A percentile compares a stretch with the other conserved stretches of the same genome.
Evolutionary conservation across 805 yeast genomes (phyloP).

Genomic region (Sugiyamaella floridensis): DNA sequence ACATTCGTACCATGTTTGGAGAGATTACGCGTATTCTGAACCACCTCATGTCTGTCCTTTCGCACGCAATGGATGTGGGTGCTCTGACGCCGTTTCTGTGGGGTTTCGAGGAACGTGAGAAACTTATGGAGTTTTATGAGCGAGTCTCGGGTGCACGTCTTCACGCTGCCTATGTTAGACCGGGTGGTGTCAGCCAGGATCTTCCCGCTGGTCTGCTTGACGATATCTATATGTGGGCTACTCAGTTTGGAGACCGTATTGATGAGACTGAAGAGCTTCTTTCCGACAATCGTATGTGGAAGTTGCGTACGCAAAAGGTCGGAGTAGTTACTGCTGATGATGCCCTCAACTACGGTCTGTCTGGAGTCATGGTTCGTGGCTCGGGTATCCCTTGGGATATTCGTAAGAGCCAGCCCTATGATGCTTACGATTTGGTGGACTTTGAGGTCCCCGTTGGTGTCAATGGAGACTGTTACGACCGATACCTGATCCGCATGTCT

Average conservation of each 20-base stretch:
- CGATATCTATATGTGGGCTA: slow-evolving; percentile 93
- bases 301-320: slow-evolving; percentile 73
- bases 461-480: slow-evolving; percentile 87
- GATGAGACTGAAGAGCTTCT: slow-evolving; percentile 86
- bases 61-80: slow-evolving; percentile 94
- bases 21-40: slow-evolving; percentile 79
- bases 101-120: slow-evolving; percentile 93
- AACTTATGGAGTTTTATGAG: slow-evolving; percentile 87
- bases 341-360: slow-evolving; percentile 69
- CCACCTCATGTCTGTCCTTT: slow-evolving; percentile 77
- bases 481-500: slow-evolving; percentile 82
- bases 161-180: slow-evolving; percentile 83
- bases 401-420: slow-evolving; percentile 82
- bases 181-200: slow-evolving; percentile 89
- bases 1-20: slow-evolving; percentile 78
- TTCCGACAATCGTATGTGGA: slow-evolving; percentile 90
- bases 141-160: slow-evolving; percentile 86
- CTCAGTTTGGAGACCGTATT: slow-evolving; percentile 87
- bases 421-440: slow-evolving; percentile 80
- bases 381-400: slow-evolving; percentile 84
- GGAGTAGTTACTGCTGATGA: slow-evolving; percentile 82
- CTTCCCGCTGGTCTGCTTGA: slow-evolving; percentile 79
- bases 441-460: slow-evolving; percentile 82
- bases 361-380: slow-evolving; percentile 89
- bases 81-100: slow-evolving; percentile 88